Percentiles rank a stretch among this genome's conserved stretches.
Conservation (phyloP, 2,329 filamentous ascomycete genomes). For the Penicillium fuscoglaucum region DNA sequence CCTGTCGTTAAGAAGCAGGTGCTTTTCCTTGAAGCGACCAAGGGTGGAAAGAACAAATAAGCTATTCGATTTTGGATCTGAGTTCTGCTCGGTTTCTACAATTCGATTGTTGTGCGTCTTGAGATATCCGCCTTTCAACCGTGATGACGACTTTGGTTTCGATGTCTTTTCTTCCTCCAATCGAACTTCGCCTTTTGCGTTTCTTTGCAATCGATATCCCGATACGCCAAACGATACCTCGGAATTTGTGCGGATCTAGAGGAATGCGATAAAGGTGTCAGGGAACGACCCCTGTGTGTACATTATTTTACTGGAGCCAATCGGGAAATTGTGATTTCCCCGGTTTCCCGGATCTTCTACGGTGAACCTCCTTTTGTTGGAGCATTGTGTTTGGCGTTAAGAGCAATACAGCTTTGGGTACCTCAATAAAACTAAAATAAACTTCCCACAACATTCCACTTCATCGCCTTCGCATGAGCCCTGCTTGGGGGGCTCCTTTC, state of each 20-base stretch:
- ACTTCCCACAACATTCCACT: conserved; percentile 7
- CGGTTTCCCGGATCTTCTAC: conserved; percentile 13
- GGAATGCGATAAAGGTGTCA: conserved; percentile 8
- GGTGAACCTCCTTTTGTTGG: conserved; percentile 20
- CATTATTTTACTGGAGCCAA: conserved; percentile 26
- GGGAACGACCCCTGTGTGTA: conserved; percentile 20
- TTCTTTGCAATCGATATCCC: background rate
- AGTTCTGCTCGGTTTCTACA: background rate
- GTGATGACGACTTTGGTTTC: background rate
- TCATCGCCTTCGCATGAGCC: background rate
- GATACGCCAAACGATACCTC: background rate
- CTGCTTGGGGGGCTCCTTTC: background rate
- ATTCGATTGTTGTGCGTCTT: no score
- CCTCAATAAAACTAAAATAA: conserved; percentile 25
- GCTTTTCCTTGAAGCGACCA: conserved; percentile 90
- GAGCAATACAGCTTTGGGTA: conserved; percentile 25
- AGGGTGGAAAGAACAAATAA: conserved; percentile 60
- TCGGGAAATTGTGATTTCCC: background rate
- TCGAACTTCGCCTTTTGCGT: background rate
- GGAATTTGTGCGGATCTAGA: background rate
- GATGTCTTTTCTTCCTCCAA: background rate
- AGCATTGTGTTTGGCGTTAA: conserved; percentile 31
- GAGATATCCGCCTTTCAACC: background rate
- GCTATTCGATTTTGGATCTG: background rate
- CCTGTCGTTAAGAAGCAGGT: conserved; percentile 96